Conservation (phyloP, 2,329 filamentous ascomycete species). For the Penicillium sp. region DNA sequence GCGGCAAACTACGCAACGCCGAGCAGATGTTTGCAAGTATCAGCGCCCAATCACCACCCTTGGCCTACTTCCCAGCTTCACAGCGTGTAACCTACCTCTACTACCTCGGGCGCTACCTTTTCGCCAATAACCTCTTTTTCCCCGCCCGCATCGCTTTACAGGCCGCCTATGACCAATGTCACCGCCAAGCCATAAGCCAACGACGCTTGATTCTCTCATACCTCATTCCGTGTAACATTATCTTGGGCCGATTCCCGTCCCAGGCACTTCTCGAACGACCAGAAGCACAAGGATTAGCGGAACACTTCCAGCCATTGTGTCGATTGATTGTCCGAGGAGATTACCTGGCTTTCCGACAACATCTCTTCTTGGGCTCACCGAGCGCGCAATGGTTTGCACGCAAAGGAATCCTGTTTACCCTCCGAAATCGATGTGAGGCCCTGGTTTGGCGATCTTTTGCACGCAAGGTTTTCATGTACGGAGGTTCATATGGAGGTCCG, state of each 20-base stretch:
- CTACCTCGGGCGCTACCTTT: constrained; percentile 87
- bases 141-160: constrained; percentile 73
- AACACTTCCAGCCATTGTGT: constrained; percentile 71
- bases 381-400: constrained; percentile 71
- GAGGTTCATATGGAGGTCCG: constrained; percentile 63
- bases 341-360: constrained; percentile 67
- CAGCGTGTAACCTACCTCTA: constrained; percentile 92
- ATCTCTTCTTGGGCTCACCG: constrained; percentile 54
- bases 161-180: constrained; percentile 75
- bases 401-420: constrained; percentile 70
- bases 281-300: constrained; percentile 63
- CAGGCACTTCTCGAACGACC: constrained; percentile 62
- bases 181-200: constrained; percentile 59
- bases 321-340: constrained; percentile 70
- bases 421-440: constrained; percentile 74
- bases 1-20: constrained; percentile 76
- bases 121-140: constrained; percentile 78
- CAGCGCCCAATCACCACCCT: constrained; percentile 73
- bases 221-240: constrained; percentile 76
- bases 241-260: constrained; percentile 80
- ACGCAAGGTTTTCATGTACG: constrained; percentile 73
- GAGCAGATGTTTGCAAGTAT: constrained; percentile 90
- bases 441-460: constrained; percentile 81
- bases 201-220: constrained; percentile 77
- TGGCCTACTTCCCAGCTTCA: constrained; percentile 76